Conservation (phyloP, 768 basidiomycete species). For the Trichaptum fuscoviolaceum region DNA sequence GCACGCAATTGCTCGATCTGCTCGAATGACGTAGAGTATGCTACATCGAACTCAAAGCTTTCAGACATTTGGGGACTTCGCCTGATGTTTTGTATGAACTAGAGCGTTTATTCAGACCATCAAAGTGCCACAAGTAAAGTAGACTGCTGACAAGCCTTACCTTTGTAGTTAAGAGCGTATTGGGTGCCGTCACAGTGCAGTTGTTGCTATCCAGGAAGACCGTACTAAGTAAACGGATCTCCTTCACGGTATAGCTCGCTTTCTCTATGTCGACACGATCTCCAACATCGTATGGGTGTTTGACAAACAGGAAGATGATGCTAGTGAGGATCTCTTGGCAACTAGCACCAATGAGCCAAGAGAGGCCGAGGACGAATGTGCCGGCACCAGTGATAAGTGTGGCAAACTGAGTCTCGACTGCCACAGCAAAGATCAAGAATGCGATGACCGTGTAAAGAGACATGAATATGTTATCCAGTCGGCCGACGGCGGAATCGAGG, state of each 20-base stretch:
- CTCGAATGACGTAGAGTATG: slow-evolving; percentile 73
- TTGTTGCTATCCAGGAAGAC: slow-evolving; percentile 59
- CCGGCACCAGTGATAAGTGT: slow-evolving; percentile 77
- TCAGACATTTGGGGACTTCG: slow-evolving; percentile 80
- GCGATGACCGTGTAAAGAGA: slow-evolving; percentile 67
- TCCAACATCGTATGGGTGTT: slow-evolving; percentile 80
- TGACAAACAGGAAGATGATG: slow-evolving; percentile 90
- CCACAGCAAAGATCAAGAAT: slow-evolving; percentile 77
- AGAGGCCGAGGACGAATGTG: slow-evolving; percentile 55
- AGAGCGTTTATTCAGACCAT: slow-evolving; percentile 1
- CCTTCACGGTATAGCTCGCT: slow-evolving; percentile 71
- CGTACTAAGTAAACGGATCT: slow-evolving; percentile 80
- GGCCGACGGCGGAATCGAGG: slow-evolving; percentile 82
- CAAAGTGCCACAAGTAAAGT: neutral
- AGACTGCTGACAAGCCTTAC: slow-evolving; percentile 26
- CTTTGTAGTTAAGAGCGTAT: slow-evolving; percentile 51
- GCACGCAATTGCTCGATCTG: slow-evolving; percentile 71
- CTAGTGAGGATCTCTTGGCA: slow-evolving; percentile 77
- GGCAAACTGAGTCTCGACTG: slow-evolving; percentile 68
- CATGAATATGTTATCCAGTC: slow-evolving; percentile 85
- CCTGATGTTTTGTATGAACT: slow-evolving; percentile 71
- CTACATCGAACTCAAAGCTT: slow-evolving; percentile 76
- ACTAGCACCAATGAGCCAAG: slow-evolving; percentile 82
- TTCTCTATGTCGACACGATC: slow-evolving; percentile 56
- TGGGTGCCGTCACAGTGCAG: slow-evolving; percentile 66